Evolutionary conservation across 306 rosid species (phyloP).

Genomic region (Datisca glomerata): DNA sequence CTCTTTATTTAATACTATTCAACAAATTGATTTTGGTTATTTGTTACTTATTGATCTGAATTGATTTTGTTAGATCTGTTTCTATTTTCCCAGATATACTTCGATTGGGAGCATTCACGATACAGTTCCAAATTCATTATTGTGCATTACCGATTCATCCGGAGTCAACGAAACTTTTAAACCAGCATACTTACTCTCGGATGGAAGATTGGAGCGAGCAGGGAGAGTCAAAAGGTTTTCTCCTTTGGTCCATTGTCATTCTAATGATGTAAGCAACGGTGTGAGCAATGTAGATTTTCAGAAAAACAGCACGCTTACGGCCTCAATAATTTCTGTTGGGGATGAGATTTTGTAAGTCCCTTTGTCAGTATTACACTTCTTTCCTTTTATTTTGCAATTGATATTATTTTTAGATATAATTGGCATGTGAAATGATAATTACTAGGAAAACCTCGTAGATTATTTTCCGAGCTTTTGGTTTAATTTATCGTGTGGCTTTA

Average conservation of each 20-base stretch:
- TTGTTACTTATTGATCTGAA: not conserved
- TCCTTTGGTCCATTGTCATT: constrained; percentile 15
- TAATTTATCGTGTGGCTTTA: too few relatives aligned
- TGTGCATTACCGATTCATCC: constrained; percentile 32
- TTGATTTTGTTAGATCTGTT: too few relatives aligned
- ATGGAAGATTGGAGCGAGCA: constrained; percentile 93
- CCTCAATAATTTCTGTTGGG: constrained; percentile 71
- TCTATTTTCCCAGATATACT: constrained; percentile 57
- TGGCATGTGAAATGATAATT: too few relatives aligned
- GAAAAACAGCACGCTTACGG: constrained; percentile 51
- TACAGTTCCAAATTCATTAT: constrained; percentile 77
- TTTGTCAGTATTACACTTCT: constrained; percentile 6
- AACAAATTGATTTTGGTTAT: not conserved
- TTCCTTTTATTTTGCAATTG: too few relatives aligned
- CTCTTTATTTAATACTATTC: not conserved
- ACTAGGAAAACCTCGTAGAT: too few relatives aligned
- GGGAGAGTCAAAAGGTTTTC: constrained; percentile 72
- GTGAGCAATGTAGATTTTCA: constrained; percentile 23
- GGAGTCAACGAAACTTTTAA: constrained; percentile 35
- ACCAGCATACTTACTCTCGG: constrained; percentile 85
- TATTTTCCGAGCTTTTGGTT: too few relatives aligned
- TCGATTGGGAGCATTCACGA: constrained; percentile 86
- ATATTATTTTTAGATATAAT: too few relatives aligned
- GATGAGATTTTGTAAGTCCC: constrained; percentile 94
- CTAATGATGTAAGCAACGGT: constrained; percentile 48